Conservation (phyloP, 352 stramenopile species). For the Detonula confervacea region DNA sequence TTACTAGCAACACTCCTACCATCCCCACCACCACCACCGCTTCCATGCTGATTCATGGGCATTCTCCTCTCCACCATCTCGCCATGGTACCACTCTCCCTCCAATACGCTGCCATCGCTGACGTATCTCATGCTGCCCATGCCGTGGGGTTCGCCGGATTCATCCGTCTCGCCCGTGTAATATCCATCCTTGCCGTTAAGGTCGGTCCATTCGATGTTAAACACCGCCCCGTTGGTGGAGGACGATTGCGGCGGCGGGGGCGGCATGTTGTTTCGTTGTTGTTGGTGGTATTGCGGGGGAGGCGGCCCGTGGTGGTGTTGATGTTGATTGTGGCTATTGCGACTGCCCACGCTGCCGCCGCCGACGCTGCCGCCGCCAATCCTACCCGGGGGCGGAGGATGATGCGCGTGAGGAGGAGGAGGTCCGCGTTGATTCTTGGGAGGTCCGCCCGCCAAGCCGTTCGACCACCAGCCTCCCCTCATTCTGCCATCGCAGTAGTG, state of each 20-base stretch:
- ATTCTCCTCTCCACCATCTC: conserved; percentile 4
- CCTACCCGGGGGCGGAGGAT: background rate
- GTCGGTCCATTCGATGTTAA: conserved; percentile 30
- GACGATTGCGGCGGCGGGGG: background rate
- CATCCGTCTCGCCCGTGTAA: conserved; percentile 31
- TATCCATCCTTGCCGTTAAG: conserved; percentile 20
- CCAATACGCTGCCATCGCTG: conserved; percentile 9
- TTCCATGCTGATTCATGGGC: background rate
- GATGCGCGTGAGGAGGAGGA: background rate
- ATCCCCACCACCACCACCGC: conserved; percentile 8
- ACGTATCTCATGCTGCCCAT: conserved; percentile 24
- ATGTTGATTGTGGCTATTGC: background rate
- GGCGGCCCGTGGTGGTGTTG: background rate
- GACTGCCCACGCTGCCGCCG: background rate
- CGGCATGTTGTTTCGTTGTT: background rate
- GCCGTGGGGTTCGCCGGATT: conserved; percentile 7
- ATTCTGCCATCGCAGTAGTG: conserved; percentile 47
- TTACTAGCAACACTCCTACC: conserved; percentile 5
- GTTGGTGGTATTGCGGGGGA: background rate
- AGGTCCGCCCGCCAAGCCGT: conserved; percentile 25
- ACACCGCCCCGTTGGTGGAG: conserved; percentile 4
- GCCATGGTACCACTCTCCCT: conserved; percentile 30
- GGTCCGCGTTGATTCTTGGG: background rate
- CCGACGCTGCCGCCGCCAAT: background rate
- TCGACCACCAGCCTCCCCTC: conserved; percentile 26